Evolutionary conservation across 2,329 filamentous ascomycete species (phyloP).

Genomic region (Ceratocystis huliohia): DNA sequence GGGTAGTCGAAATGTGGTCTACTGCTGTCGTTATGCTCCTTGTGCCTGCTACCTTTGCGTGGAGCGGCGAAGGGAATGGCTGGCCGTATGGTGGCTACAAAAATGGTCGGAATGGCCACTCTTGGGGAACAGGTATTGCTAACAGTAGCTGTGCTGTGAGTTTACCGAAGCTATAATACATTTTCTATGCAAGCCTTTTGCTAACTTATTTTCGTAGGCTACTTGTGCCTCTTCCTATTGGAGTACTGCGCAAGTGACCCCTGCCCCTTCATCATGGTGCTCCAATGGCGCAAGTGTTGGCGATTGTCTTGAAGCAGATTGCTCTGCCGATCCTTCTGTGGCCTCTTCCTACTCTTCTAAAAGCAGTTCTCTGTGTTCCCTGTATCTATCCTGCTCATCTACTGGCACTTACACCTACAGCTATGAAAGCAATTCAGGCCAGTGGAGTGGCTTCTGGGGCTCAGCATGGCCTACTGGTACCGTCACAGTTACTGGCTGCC

Average conservation of each 20-base stretch:
- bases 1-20: conserved; percentile 14
- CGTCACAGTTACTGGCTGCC: conserved; percentile 25
- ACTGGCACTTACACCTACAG: conserved; percentile 25
- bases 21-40: conserved; percentile 13
- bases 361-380: conserved; percentile 23
- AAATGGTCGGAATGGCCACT: conserved; percentile 1
- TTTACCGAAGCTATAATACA: background rate
- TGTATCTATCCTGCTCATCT: conserved; percentile 22
- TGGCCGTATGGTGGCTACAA: conserved; percentile 18
- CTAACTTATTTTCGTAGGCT: conserved; percentile 12
- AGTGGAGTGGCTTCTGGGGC: conserved; percentile 21
- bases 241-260: conserved; percentile 23
- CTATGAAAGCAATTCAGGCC: conserved; percentile 18
- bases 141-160: conserved; percentile 21
- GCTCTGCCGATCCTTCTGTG: conserved; percentile 22
- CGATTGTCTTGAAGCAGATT: conserved; percentile 24
- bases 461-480: conserved; percentile 22
- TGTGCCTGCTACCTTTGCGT: conserved; percentile 17
- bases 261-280: conserved; percentile 23
- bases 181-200: background rate
- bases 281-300: conserved; percentile 20
- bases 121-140: conserved; percentile 14
- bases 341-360: conserved; percentile 22
- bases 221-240: conserved; percentile 25
- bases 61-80: conserved; percentile 16